Evolutionary conservation across 106 monocot species (phyloP).

Genomic region (Allium fistulosum): DNA sequence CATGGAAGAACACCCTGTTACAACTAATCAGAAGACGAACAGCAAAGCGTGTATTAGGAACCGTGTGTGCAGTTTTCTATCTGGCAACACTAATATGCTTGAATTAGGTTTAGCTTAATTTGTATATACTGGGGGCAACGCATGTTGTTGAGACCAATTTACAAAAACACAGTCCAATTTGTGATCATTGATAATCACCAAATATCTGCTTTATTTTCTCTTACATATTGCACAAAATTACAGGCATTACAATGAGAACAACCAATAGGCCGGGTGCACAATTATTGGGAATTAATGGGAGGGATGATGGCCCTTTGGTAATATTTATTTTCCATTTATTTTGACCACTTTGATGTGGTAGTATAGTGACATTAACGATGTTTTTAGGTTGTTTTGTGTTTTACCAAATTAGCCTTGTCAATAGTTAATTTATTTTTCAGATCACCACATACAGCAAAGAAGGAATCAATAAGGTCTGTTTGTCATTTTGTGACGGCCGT

Average conservation of each 20-base stretch:
- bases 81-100: no score
- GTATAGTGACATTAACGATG: background rate
- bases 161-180: no score
- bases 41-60: no score
- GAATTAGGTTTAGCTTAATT: no score
- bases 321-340: background rate
- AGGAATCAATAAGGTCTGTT: slow-evolving; percentile 50
- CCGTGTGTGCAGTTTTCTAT: no score
- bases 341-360: background rate
- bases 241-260: slow-evolving; percentile 37
- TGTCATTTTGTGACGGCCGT: slow-evolving; percentile 37
- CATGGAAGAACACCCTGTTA: no score
- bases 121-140: no score
- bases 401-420: background rate
- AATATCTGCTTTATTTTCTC: background rate
- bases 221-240: background rate
- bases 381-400: background rate
- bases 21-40: no score
- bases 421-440: slow-evolving; percentile 15
- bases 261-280: slow-evolving; percentile 44
- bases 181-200: no score
- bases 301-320: slow-evolving; percentile 54
- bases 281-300: slow-evolving; percentile 44
- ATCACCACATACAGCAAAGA: slow-evolving; percentile 51
- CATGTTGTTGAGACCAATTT: no score